A percentile compares a stretch with the other conserved stretches of the same genome.
Evolutionary conservation across 768 basidiomycete species (phyloP).

Genomic region (Tricholoma hemisulphureum): DNA sequence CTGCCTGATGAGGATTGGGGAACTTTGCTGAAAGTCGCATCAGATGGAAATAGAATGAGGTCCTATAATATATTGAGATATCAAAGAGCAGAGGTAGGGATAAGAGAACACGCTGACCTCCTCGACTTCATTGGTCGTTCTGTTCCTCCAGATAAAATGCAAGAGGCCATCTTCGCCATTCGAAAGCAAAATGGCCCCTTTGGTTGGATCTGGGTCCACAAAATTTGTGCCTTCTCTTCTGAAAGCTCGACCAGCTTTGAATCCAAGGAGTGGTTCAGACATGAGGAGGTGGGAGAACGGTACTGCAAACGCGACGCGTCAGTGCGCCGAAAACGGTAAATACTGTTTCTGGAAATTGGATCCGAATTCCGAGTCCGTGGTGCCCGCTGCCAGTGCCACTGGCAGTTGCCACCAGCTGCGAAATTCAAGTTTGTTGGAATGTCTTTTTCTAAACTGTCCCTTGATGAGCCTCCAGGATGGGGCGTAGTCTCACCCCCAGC

Average conservation of each 20-base stretch:
- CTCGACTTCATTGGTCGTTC: conserved; percentile 55
- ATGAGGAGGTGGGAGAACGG: conserved; percentile 5
- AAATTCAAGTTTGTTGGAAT: conserved; percentile 27
- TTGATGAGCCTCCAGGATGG: conserved; percentile 50
- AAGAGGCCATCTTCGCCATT: conserved; percentile 74
- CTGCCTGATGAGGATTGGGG: conserved; percentile 61
- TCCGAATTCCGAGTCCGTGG: too few species aligned
- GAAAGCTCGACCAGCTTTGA: conserved; percentile 76
- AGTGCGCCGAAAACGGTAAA: conserved; percentile 31
- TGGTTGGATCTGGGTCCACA: conserved; percentile 65
- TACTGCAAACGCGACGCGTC: conserved; percentile 42
- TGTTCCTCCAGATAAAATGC: conserved; percentile 80
- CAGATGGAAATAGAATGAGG: conserved; percentile 82
- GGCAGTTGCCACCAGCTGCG: too few species aligned
- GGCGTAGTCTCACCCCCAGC: conserved; percentile 42
- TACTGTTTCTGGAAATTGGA: conserved; percentile 9
- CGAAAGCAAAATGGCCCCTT: conserved; percentile 70
- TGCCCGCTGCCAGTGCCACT: too few species aligned
- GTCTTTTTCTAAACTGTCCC: conserved; percentile 45
- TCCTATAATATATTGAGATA: conserved; percentile 48
- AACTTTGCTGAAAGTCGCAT: conserved; percentile 80
- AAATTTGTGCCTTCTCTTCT: conserved; percentile 63
- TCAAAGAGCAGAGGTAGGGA: neutral
- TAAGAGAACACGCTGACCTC: conserved; percentile 46
- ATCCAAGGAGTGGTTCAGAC: conserved; percentile 46